Conservation (phyloP, 192 early-diverging fungal species). For the Glomus cerebriforme region DNA sequence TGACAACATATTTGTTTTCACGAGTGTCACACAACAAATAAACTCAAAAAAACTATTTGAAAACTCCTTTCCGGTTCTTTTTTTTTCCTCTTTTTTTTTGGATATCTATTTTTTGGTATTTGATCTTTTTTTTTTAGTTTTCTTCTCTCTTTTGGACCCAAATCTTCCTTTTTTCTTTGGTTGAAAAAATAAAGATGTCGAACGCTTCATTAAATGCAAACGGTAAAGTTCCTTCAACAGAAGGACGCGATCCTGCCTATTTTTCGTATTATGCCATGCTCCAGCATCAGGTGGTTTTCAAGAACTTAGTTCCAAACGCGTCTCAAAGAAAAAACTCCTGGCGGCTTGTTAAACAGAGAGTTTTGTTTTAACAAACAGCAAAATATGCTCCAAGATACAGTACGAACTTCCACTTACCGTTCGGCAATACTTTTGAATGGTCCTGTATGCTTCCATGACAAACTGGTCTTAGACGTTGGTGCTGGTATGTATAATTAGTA, state of each 20-base stretch:
- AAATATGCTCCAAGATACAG: constrained; percentile 97
- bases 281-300: constrained; percentile 67
- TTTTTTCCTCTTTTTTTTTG: too few species aligned
- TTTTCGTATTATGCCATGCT: constrained; percentile 84
- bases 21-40: not conserved
- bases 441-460: constrained; percentile 71
- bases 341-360: constrained; percentile 28
- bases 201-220: not conserved
- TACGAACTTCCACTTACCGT: constrained; percentile 94
- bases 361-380: constrained; percentile 69
- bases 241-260: constrained; percentile 68
- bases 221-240: constrained; percentile 39
- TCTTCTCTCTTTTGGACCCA: not conserved
- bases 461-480: constrained; percentile 92
- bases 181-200: not conserved
- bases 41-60: too few species aligned
- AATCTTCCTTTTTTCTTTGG: not conserved
- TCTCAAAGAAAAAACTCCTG: constrained; percentile 18
- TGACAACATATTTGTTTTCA: constrained; percentile 16
- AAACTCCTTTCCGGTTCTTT: too few species aligned
- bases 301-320: constrained; percentile 23
- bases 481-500: constrained; percentile 57
- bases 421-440: constrained; percentile 87
- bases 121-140: not conserved
- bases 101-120: too few species aligned